Percentiles rank a stretch among this genome's conserved stretches.
phyloP scores from a whole-genome alignment of 805 yeast species.

The Kockiozyma suomiensis region DNA sequence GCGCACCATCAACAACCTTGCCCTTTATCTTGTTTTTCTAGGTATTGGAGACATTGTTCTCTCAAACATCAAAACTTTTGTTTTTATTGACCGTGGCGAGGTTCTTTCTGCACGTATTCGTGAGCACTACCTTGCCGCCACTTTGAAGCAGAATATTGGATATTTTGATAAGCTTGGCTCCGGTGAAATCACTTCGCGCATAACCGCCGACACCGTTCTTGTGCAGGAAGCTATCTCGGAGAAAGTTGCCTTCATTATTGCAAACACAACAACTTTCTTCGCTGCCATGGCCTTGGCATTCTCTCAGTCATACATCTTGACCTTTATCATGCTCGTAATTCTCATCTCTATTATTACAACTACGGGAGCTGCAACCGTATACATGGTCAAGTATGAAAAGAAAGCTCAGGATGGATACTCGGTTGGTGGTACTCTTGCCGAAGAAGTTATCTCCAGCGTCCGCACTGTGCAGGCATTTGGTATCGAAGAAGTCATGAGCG shows the following conservation, averaged over 20 bases:
- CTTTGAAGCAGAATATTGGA: slow-evolving; percentile 48
- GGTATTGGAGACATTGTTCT: slow-evolving; percentile 43
- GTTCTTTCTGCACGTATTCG: slow-evolving; percentile 47
- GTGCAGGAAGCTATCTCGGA: slow-evolving; percentile 50
- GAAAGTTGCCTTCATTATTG: slow-evolving; percentile 46
- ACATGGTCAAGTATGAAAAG: slow-evolving; percentile 34
- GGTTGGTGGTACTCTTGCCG: slow-evolving; percentile 45
- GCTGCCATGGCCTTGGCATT: slow-evolving; percentile 46
- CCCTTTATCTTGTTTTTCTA: slow-evolving; percentile 44
- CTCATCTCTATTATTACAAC: slow-evolving; percentile 41
- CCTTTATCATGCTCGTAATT: slow-evolving; percentile 43
- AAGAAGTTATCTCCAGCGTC: slow-evolving; percentile 46
- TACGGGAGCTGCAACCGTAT: slow-evolving; percentile 41
- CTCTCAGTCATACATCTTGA: slow-evolving; percentile 44
- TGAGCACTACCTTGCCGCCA: slow-evolving; percentile 43
- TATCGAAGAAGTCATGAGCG: slow-evolving; percentile 44
- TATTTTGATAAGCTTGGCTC: slow-evolving; percentile 48
- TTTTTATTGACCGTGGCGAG: slow-evolving; percentile 48
- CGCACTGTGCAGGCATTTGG: slow-evolving; percentile 50
- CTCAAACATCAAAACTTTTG: slow-evolving; percentile 42
- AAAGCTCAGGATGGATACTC: slow-evolving; percentile 26
- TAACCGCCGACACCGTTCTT: slow-evolving; percentile 46
- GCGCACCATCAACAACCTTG: slow-evolving; percentile 17
- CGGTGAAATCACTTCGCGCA: slow-evolving; percentile 49
- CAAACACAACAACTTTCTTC: slow-evolving; percentile 46